These are phyloP conservation scores for Lolium rigidum DNA, from an alignment of 176 grass and related monocot genomes.

Conservation along the genomic window DNA sequence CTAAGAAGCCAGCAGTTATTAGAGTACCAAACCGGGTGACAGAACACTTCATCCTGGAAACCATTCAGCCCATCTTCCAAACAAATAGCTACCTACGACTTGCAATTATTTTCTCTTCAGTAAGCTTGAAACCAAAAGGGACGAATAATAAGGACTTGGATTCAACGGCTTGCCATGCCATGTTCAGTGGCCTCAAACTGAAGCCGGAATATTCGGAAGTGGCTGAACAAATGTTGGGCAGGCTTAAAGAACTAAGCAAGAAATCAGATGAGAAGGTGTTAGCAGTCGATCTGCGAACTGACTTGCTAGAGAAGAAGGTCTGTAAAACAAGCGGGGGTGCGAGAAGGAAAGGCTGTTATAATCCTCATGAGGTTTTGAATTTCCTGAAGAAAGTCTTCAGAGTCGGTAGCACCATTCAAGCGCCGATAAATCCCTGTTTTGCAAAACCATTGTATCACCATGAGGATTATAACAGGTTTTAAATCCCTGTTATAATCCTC, in stretches of 20 bases:
- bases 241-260: conserved; percentile 66
- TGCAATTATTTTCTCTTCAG: conserved; percentile 66
- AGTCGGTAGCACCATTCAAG: no score
- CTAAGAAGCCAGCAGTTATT: conserved; percentile 65
- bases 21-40: conserved; percentile 78
- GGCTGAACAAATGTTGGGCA: conserved; percentile 64
- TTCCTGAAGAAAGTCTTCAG: conserved; percentile 75
- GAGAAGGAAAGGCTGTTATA: conserved; percentile 76
- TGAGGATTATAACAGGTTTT: no score
- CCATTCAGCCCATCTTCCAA: conserved; percentile 72
- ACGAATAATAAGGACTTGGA: conserved; percentile 65
- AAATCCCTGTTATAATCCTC: no score
- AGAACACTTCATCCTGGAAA: conserved; percentile 64
- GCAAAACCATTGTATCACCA: no score
- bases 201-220: conserved; percentile 66
- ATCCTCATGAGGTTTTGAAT: conserved; percentile 61
- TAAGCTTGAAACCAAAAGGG: conserved; percentile 65
- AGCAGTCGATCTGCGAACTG: conserved; percentile 61
- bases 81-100: conserved; percentile 77
- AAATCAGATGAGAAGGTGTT: conserved; percentile 62
- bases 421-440: no score
- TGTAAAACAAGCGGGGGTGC: conserved; percentile 57
- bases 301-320: conserved; percentile 74
- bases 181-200: conserved; percentile 76
- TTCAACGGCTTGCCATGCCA: conserved; percentile 75